Conservation (phyloP, 768 basidiomycete genomes). For the Hydnomerulius pinastri region DNA sequence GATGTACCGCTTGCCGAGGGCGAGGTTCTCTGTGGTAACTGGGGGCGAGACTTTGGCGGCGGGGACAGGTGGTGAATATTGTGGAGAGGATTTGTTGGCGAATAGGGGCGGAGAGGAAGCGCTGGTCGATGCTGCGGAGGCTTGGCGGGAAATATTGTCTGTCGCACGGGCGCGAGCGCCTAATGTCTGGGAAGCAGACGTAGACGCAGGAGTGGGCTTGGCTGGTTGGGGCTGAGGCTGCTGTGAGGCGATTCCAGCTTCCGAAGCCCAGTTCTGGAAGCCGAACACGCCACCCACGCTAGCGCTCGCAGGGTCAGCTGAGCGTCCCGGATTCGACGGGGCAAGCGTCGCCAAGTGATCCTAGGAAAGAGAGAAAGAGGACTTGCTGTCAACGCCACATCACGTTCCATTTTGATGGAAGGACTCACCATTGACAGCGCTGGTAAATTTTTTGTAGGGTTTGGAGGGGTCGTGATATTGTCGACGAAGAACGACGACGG, state of each 20-base stretch:
- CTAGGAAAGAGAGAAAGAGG: constrained; percentile 8
- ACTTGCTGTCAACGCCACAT: constrained; percentile 1
- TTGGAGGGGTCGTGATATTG: constrained; percentile 17
- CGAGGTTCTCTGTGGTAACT: constrained; percentile 15
- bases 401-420: neutral
- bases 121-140: constrained; percentile 24
- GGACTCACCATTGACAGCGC: constrained; percentile 32
- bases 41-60: constrained; percentile 29
- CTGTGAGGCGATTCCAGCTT: constrained; percentile 26
- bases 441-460: constrained; percentile 30
- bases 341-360: constrained; percentile 31
- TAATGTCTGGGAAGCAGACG: constrained; percentile 11
- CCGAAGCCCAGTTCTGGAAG: constrained; percentile 35
- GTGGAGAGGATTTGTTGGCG: constrained; percentile 21
- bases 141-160: constrained; percentile 31
- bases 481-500: constrained; percentile 29
- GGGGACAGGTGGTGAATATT: constrained; percentile 25
- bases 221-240: constrained; percentile 13
- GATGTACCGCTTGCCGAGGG: constrained; percentile 34
- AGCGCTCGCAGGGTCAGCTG: constrained; percentile 16
- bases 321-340: constrained; percentile 24
- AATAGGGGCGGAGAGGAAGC: constrained; percentile 20
- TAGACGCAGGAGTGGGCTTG: constrained; percentile 4
- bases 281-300: constrained; percentile 13
- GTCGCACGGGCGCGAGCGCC: constrained; percentile 27